Percentiles rank a stretch among this genome's conserved stretches.
Conservation (phyloP, 2,329 filamentous ascomycete species). For the Claviceps fusiformis region DNA sequence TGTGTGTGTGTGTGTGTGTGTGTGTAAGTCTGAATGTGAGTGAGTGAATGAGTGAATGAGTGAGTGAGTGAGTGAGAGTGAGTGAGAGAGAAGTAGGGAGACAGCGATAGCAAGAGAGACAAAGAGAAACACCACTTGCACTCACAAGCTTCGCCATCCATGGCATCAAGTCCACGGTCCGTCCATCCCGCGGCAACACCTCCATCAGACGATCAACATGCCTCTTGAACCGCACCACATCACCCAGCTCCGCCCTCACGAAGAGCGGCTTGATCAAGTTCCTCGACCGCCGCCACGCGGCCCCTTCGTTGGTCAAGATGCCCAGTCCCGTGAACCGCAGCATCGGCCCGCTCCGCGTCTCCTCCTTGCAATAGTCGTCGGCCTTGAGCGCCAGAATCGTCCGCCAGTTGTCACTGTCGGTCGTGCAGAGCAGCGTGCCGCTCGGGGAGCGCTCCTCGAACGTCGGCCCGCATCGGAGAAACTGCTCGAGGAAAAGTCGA, state of each 20-base stretch:
- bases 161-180: conserved; percentile 1
- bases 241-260: conserved; percentile 1
- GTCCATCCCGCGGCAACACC: not conserved
- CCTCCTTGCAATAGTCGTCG: conserved; percentile 1
- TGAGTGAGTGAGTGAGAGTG: no score
- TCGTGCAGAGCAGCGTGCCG: not conserved
- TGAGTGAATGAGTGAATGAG: no score
- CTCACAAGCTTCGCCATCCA: conserved; percentile 1
- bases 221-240: not conserved
- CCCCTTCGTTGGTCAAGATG: conserved; percentile 1
- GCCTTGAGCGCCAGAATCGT: not conserved
- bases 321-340: not conserved
- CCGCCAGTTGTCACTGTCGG: conserved; percentile 1
- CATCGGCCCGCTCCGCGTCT: not conserved
- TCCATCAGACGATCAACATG: conserved; percentile 2
- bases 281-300: not conserved
- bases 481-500: not conserved
- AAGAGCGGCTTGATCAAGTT: conserved; percentile 1
- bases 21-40: no score
- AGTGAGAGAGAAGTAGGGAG: not conserved
- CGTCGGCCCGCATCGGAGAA: not conserved
- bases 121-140: not conserved
- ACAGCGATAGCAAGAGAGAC: not conserved
- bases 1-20: no score
- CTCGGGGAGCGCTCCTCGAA: conserved; percentile 2